Base-by-base conservation (phyloP, 169 alveolate genomes). In the Eimeria maxima region DNA sequence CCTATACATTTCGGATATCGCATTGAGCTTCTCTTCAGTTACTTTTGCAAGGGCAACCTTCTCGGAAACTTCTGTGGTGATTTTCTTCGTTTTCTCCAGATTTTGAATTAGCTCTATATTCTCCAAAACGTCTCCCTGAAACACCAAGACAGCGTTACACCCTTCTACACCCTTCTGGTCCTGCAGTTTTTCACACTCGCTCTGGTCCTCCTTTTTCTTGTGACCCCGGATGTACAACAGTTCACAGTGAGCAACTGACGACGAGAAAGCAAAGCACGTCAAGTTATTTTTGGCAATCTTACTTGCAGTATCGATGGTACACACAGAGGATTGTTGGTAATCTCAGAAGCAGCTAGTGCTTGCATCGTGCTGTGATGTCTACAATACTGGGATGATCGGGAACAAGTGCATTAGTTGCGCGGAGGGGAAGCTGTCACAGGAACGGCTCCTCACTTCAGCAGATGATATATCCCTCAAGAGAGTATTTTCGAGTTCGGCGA, bases 81-180 rank as follows among this genome's bases (percentile, higher is more conserved):
- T 98, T 96, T 97, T 97, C 97, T 99, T 99, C 22, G 99, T 98
- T 95, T 98, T 97, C 97, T 99, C 99, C 90, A 99, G 96, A 93
- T 98, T 98, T 95, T 98, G 99, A 73, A 99, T 99, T 91, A 99
- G 98, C 74, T 98, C 99, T 27, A 98, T 99, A 94, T 99, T 99
- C 96, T 99, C 99, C 86, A 99, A 97, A 91, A 99, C 98, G 97
- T 98, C 99, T 22, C 98, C 98, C 96, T 95, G 94, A 24, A 78
- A 53, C 14, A n/a, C 38, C 13, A 18, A 29, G 1, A 55, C 55
- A 53, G 74, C 5, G 10, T 50, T 45, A n/a, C 38, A 78, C 65
- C 10, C 5, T 44, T 78, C 13, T 13, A 20, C 27, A 20, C 33
- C 33, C 57, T 44, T 33, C 38, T 33, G 38, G 38, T 33, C 38